Percentiles rank a stretch among this genome's conserved stretches.
phyloP scores from a whole-genome alignment of 2,329 filamentous ascomycete species.

The Apiospora phragmitis region DNA sequence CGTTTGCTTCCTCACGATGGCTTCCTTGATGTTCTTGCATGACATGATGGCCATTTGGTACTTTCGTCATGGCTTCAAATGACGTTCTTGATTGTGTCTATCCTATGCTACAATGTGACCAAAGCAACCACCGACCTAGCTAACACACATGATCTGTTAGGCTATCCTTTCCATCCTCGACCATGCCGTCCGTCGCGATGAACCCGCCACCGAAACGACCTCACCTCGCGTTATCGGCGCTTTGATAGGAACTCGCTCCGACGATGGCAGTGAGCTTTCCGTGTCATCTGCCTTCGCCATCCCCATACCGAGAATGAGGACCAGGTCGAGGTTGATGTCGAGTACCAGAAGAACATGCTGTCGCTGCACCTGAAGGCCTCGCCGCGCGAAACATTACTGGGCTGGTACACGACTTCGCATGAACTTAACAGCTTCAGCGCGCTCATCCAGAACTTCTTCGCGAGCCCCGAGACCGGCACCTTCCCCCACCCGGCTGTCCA shows the following conservation, averaged over 20 bases:
- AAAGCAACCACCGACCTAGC: neutral
- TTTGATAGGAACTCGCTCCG: conserved; percentile 86
- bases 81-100: neutral
- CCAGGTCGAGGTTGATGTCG: conserved; percentile 99
- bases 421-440: conserved; percentile 98
- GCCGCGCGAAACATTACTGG: conserved; percentile 90
- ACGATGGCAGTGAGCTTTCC: conserved; percentile 96
- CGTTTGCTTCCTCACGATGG: conserved; percentile 28
- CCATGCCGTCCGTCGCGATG: conserved; percentile 87
- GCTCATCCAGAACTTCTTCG: conserved; percentile 99
- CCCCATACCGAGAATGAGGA: conserved; percentile 96
- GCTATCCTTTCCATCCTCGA: conserved; percentile 80
- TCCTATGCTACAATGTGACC: neutral
- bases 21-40: neutral
- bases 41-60: neutral
- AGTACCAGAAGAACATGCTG: conserved; percentile 99
- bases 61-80: neutral
- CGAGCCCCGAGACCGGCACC: conserved; percentile 92
- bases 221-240: conserved; percentile 97
- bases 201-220: conserved; percentile 61
- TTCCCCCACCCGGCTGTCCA: conserved; percentile 97
- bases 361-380: conserved; percentile 90
- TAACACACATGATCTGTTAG: conserved; percentile 36
- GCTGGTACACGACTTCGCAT: conserved; percentile 97
- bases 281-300: conserved; percentile 97